Evolutionary conservation across 2,329 filamentous ascomycete species (phyloP).

Genomic region (Macroventuria anomochaeta): DNA sequence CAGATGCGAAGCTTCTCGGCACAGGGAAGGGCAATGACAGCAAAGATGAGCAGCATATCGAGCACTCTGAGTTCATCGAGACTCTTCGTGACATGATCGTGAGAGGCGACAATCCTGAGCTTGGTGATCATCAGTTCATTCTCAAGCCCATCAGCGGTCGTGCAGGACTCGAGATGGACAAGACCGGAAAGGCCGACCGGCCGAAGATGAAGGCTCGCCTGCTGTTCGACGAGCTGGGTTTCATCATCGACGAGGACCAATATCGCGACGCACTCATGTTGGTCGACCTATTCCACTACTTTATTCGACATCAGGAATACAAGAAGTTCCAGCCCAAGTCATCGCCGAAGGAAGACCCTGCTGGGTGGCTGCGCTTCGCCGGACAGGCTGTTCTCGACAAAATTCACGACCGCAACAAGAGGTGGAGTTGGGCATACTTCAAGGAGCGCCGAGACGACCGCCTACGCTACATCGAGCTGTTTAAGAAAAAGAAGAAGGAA

Average conservation of each 20-base stretch:
- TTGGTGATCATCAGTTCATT: conserved; percentile 83
- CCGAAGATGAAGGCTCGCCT: conserved; percentile 91
- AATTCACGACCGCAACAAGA: conserved; percentile 90
- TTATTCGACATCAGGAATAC: conserved; percentile 96
- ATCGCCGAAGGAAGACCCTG: conserved; percentile 84
- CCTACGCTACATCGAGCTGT: conserved; percentile 85
- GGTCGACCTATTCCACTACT: conserved; percentile 97
- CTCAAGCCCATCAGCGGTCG: conserved; percentile 94
- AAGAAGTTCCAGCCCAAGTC: conserved; percentile 89
- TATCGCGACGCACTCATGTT: conserved; percentile 98
- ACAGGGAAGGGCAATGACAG: conserved; percentile 76
- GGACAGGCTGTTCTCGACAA: conserved; percentile 87
- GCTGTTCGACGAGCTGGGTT: conserved; percentile 94
- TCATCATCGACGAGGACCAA: conserved; percentile 96
- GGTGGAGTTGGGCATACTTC: conserved; percentile 97
- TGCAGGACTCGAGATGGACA: conserved; percentile 93
- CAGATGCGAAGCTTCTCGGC: conserved; percentile 83
- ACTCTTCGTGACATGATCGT: conserved; percentile 82
- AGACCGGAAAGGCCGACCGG: conserved; percentile 78
- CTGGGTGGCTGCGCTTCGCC: conserved; percentile 91
- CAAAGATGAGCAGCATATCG: conserved; percentile 64
- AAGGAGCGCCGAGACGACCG: conserved; percentile 90
- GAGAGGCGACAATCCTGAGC: conserved; percentile 65
- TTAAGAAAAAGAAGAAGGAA: conserved; percentile 87
- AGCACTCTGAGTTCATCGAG: conserved; percentile 77